Evolutionary conservation across 2,329 filamentous ascomycete species (phyloP).

Genomic region (Madurella mycetomatis): DNA sequence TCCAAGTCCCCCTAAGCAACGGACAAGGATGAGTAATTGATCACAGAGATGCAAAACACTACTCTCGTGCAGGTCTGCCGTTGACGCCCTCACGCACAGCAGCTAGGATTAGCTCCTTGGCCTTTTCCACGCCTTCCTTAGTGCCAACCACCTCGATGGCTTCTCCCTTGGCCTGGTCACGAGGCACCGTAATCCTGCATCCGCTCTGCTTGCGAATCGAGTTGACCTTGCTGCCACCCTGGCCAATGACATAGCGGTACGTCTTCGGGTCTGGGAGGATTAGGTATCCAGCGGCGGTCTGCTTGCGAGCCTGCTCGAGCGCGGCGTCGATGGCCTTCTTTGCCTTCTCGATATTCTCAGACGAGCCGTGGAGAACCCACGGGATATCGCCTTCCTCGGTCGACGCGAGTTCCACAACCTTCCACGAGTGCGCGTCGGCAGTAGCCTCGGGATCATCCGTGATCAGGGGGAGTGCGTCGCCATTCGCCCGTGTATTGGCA

Average conservation of each 20-base stretch:
- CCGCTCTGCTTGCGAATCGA: constrained; percentile 86
- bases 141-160: constrained; percentile 86
- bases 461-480: constrained; percentile 75
- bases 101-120: constrained; percentile 82
- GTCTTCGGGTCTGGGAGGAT: constrained; percentile 84
- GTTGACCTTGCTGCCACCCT: constrained; percentile 87
- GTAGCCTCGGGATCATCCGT: constrained; percentile 71
- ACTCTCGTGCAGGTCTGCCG: constrained; percentile 25
- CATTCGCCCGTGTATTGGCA: constrained; percentile 47
- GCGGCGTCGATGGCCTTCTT: constrained; percentile 69
- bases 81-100: constrained; percentile 63
- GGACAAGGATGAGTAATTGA: too few relatives aligned
- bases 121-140: constrained; percentile 76
- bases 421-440: constrained; percentile 75
- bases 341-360: constrained; percentile 78
- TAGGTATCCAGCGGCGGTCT: constrained; percentile 75
- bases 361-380: constrained; percentile 78
- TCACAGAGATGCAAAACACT: not conserved
- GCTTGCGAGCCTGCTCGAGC: constrained; percentile 66
- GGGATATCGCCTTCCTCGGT: constrained; percentile 70
- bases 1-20: too few relatives aligned
- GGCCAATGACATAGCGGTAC: constrained; percentile 86
- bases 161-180: constrained; percentile 68
- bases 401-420: constrained; percentile 61
- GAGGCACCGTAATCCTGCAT: constrained; percentile 90